phyloP scores from a whole-genome alignment of 352 stramenopile species.

The Pythium insidiosum region DNA sequence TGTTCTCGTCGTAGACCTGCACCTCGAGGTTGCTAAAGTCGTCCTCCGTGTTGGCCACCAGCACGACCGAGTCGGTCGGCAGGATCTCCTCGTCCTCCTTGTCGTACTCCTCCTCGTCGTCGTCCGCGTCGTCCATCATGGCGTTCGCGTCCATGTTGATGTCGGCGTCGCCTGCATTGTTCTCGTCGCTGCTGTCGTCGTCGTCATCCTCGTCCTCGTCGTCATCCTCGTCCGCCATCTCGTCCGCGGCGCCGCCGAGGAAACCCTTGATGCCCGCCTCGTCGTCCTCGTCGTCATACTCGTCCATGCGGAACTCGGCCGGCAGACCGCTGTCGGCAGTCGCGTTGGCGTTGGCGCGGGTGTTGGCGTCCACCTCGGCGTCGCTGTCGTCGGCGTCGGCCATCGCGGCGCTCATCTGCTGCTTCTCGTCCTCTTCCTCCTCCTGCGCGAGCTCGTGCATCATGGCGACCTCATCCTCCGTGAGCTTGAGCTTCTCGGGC shows the following conservation, averaged over 20 bases:
- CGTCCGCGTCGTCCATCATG: slow-evolving; percentile 42
- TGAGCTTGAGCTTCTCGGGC: slow-evolving; percentile 82
- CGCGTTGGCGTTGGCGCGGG: slow-evolving; percentile 1
- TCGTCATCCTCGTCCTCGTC: slow-evolving; percentile 33
- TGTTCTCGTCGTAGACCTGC: slow-evolving; percentile 97
- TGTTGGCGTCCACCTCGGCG: slow-evolving; percentile 23
- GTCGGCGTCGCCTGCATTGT: slow-evolving; percentile 17
- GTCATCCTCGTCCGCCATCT: slow-evolving; percentile 25
- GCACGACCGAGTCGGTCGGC: slow-evolving; percentile 91
- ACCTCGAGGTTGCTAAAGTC: slow-evolving; percentile 98
- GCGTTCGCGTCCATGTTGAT: slow-evolving; percentile 54
- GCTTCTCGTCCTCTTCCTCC: slow-evolving; percentile 57
- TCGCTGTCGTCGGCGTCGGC: slow-evolving; percentile 24
- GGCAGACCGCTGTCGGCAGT: slow-evolving; percentile 39
- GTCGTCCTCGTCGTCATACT: slow-evolving; percentile 85
- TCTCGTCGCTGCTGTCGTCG: slow-evolving; percentile 24
- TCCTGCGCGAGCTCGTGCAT: slow-evolving; percentile 71
- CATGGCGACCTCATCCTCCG: slow-evolving; percentile 74
- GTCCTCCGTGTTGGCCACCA: slow-evolving; percentile 97
- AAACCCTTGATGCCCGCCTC: slow-evolving; percentile 79
- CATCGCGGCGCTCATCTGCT: slow-evolving; percentile 42
- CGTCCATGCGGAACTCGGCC: slow-evolving; percentile 77
- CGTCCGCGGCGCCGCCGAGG: slow-evolving; percentile 25
- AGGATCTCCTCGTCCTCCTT: slow-evolving; percentile 93
- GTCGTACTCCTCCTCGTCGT: slow-evolving; percentile 68